These are phyloP conservation scores for Penicillium paxilli DNA, from an alignment of 495 filamentous ascomycete genomes.

Conservation along the genomic window DNA sequence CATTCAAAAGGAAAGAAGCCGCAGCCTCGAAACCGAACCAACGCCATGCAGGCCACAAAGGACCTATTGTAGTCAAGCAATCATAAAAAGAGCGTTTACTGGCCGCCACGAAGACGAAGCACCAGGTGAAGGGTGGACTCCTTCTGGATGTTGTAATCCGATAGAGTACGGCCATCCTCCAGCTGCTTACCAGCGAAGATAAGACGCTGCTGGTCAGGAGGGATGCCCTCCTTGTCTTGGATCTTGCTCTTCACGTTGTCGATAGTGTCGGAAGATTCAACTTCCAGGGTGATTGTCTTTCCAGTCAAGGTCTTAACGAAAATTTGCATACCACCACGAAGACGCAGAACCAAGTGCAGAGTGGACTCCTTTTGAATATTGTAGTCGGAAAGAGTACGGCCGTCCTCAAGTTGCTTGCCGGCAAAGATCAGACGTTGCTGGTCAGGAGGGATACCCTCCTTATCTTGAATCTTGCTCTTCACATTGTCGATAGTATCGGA, in stretches of 20 bases:
- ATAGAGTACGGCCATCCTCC: slow-evolving; percentile 80
- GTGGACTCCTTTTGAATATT: slow-evolving; percentile 99
- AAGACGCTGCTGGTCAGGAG: slow-evolving; percentile 84
- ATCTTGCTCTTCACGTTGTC: slow-evolving; percentile 94
- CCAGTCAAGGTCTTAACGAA: slow-evolving; percentile 93
- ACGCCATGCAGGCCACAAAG: slow-evolving; percentile 42
- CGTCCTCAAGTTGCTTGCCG: slow-evolving; percentile 92
- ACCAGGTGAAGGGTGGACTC: slow-evolving; percentile 87
- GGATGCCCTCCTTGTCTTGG: slow-evolving; percentile 90
- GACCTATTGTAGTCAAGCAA: slow-evolving; percentile 31
- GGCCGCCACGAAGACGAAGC: slow-evolving; percentile 82
- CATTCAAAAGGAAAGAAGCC: slow-evolving; percentile 23
- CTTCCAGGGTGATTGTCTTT: slow-evolving; percentile 90
- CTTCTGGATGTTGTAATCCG: slow-evolving; percentile 95
- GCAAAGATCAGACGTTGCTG: slow-evolving; percentile 96
- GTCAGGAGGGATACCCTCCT: slow-evolving; percentile 93
- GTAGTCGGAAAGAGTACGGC: slow-evolving; percentile 93
- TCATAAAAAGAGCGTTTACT: slow-evolving; percentile 45
- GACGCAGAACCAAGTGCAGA: slow-evolving; percentile 93
- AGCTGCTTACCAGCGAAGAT: slow-evolving; percentile 93
- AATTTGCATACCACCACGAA: slow-evolving; percentile 97
- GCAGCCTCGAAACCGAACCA: slow-evolving; percentile 40
- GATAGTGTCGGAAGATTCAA: slow-evolving; percentile 87
- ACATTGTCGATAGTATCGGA: slow-evolving; percentile 98
- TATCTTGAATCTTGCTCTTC: slow-evolving; percentile 97